Evolutionary conservation across 2,329 filamentous ascomycete species (phyloP), one percentile per base, ranked within the genome.

Genomic region (Cladophialophora chaetospira): DNA sequence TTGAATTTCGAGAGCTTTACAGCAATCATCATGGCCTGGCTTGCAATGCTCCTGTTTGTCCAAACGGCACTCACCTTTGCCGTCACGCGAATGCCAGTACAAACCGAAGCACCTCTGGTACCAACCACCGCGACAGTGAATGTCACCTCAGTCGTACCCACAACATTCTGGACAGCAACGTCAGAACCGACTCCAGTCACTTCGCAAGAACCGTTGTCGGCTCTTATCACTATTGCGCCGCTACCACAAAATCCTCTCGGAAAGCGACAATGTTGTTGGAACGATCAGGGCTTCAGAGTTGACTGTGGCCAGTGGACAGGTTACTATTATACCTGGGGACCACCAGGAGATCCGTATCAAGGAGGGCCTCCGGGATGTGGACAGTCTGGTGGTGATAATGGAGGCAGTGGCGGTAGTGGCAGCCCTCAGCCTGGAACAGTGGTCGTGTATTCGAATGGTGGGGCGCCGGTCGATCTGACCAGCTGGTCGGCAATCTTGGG

Each of bases 261-360:
- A 44, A 49, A 51, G 33, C 51, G 63, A 47, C 64, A 65, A 49
- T 60, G 58, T 47, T 67, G 65, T 52, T 67, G 62, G 51, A 57
- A 67, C 46, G 65, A 67, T 23, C 64, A 55, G 44, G 65, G 65
- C 11, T 63, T 64, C 51, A 60, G 63, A 19, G 65, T 67, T 9
- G 58, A 67, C 47, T 67, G 65, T 50, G 64, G 61, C 9, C 62
- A 60, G 29, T 67, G 65, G 65, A 66, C 65, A 5, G 65, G 65
- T 10, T 67, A 67, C 33, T 63, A 64, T 38, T 67, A 66, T 42
- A 66, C 63, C 26, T 67, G 65, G 65, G 65, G 65, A 15, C 64
- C 64, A 5, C 17, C 61, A 26, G 64, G 58, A 25, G 58, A 65
- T 53, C 61, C 58, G 2, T 62, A 65, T 23, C 43, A 53, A 54